These are phyloP conservation scores for Magnaporthales sp. DNA, from an alignment of 2,329 filamentous ascomycete genomes.

Conservation along the genomic window DNA sequence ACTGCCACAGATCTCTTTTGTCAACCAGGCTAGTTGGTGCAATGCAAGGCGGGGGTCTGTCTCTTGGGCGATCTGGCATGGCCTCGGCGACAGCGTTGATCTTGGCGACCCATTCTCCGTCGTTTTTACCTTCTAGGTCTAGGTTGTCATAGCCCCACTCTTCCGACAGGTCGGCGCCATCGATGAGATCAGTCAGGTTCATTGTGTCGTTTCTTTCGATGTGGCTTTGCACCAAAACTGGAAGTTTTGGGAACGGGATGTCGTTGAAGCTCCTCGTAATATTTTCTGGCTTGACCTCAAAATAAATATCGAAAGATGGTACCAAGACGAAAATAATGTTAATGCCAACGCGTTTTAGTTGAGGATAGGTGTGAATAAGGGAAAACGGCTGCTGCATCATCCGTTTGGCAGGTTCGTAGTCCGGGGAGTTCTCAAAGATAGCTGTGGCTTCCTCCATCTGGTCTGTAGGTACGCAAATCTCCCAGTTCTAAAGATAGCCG, in stretches of 20 bases:
- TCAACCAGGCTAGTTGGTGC: neutral
- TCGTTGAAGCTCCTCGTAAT: neutral
- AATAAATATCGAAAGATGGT: neutral
- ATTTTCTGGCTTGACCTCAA: neutral
- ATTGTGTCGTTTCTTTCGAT: neutral
- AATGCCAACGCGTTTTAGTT: neutral
- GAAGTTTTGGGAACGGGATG: neutral
- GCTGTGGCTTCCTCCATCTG: neutral
- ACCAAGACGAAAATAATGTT: neutral
- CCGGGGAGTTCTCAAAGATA: neutral
- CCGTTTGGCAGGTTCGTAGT: neutral
- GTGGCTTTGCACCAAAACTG: neutral
- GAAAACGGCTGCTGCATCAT: neutral
- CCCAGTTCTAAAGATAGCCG: neutral
- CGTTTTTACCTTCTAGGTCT: neutral
- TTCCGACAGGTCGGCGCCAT: neutral
- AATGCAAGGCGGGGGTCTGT: neutral
- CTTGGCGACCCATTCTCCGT: neutral
- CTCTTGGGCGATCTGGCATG: neutral
- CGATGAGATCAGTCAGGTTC: neutral
- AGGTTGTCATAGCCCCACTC: neutral
- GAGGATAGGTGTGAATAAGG: neutral
- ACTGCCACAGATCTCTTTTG: neutral
- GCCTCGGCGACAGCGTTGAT: neutral
- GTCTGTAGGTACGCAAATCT: neutral